phyloP scores from a whole-genome alignment of 2,329 filamentous ascomycete species.

The Fusarium piperis region DNA sequence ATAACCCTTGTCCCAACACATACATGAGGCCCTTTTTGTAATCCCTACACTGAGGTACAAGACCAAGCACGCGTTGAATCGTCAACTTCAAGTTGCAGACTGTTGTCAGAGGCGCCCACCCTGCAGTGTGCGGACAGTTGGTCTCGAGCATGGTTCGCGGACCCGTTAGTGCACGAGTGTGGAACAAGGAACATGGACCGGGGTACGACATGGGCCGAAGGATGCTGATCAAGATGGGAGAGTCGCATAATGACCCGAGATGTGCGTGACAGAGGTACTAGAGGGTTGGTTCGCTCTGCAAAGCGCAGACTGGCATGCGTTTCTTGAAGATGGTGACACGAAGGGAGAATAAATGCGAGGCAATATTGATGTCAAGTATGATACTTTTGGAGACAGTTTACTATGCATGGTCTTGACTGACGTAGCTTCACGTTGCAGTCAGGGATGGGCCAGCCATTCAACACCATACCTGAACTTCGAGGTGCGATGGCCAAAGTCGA shows the following conservation, averaged over 20 bases:
- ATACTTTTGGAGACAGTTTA: background rate
- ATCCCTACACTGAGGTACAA: background rate
- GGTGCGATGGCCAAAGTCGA: background rate
- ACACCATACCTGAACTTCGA: background rate
- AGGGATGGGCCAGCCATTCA: background rate
- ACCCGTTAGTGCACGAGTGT: background rate
- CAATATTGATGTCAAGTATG: background rate
- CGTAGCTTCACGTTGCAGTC: background rate
- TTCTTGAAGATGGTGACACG: background rate
- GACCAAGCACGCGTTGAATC: background rate
- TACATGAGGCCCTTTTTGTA: background rate
- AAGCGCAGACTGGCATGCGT: background rate
- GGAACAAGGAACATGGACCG: background rate
- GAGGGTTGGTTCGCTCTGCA: background rate
- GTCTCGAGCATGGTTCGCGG: background rate
- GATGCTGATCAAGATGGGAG: background rate
- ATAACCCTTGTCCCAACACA: background rate
- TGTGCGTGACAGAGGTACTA: background rate
- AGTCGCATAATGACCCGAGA: background rate
- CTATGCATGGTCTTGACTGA: background rate
- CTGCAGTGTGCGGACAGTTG: background rate
- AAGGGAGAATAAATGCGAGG: background rate
- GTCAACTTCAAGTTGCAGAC: background rate
- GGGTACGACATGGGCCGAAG: background rate
- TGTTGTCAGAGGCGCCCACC: background rate